phyloP scores from a whole-genome alignment of 2,329 filamentous ascomycete species.

The Zymoseptoria brevis region DNA sequence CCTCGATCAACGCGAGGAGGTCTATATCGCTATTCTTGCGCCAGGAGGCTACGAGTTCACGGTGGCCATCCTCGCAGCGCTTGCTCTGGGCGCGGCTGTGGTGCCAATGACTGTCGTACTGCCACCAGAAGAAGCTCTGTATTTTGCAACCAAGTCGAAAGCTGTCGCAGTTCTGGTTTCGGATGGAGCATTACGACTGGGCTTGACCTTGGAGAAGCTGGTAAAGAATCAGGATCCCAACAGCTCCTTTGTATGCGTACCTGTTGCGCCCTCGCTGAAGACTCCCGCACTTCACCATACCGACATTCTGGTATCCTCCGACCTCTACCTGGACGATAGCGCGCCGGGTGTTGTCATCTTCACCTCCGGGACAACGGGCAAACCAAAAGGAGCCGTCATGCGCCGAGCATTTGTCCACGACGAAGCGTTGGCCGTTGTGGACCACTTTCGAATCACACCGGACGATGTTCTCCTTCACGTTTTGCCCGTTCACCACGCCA shows the following conservation, averaged over 20 bases:
- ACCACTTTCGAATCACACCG: slow-evolving; percentile 31
- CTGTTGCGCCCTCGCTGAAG: slow-evolving; percentile 31
- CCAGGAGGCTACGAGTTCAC: slow-evolving; percentile 42
- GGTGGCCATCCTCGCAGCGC: slow-evolving; percentile 41
- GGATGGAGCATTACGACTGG: slow-evolving; percentile 26
- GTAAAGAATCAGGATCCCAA: slow-evolving; percentile 19
- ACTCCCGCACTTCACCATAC: slow-evolving; percentile 24
- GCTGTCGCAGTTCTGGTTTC: slow-evolving; percentile 34
- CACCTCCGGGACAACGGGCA: slow-evolving; percentile 41
- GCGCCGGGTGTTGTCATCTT: slow-evolving; percentile 38
- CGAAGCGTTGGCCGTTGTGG: slow-evolving; percentile 32
- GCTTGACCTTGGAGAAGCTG: slow-evolving; percentile 23
- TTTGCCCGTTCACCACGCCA: slow-evolving; percentile 45
- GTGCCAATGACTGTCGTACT: slow-evolving; percentile 39
- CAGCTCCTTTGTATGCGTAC: slow-evolving; percentile 30
- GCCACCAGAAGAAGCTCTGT: slow-evolving; percentile 38
- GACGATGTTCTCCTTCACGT: slow-evolving; percentile 43
- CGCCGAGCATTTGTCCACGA: slow-evolving; percentile 35
- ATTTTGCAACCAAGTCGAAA: slow-evolving; percentile 37
- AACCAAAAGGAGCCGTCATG: slow-evolving; percentile 41
- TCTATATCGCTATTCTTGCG: slow-evolving; percentile 40
- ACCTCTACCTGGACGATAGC: slow-evolving; percentile 35
- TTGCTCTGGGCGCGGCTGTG: slow-evolving; percentile 40
- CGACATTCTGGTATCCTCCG: slow-evolving; percentile 36
- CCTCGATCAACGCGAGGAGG: slow-evolving; percentile 30